Base-by-base conservation (phyloP, 164 flowering plant species). In the Nelumbo lutea region DNA sequence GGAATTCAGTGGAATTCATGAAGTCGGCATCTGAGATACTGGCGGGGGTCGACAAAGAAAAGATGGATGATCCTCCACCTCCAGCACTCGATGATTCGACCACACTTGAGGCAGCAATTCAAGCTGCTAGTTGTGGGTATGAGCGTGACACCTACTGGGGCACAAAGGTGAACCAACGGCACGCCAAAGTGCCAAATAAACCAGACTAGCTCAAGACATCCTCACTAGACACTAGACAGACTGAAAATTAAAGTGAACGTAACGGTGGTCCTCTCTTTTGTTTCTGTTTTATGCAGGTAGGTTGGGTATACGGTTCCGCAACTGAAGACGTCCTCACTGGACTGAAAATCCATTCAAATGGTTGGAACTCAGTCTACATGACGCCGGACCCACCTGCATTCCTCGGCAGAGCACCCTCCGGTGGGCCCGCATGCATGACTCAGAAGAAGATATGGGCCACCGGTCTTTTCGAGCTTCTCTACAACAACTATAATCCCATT, bases 361-460 rank as follows among this genome's bases (percentile, higher is more conserved):
- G 90, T 0, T 87, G 90, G 87, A 69, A 39, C 52, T 74, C 87
- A 0, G 58, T n/a, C 0, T 72, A 50, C 10, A 66, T 48, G 40
- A 47, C 70, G 1, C 86, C 83, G 0, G 75, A 81, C 9, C 85
- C 81, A 44, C 78, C 79, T 7, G 81, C 79, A 0, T 89, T 89
- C 63, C 75, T 87, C 0, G 96, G 96, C 0, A 83, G 81, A 38
- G 80, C 87, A 1, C 87, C 92, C 0, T 0, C 76, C 0, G 69
- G 66, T 44, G 81, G 81, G 2, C 84, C 87, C 1, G 66, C 55
- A 0, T 9, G 74, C 41, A 1, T 84, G 79, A 62, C 61, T 42
- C 92, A 87, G 67, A 69, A 68, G 60, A 84, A 85, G 70, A 78
- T 92, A 68, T 87, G 92, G 92, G 64, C 80, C 70, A 79, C 84